Evolutionary conservation across 805 yeast genomes (phyloP), one percentile per base, ranked within the genome.

Genomic region (Kodamaea neixiangensis): DNA sequence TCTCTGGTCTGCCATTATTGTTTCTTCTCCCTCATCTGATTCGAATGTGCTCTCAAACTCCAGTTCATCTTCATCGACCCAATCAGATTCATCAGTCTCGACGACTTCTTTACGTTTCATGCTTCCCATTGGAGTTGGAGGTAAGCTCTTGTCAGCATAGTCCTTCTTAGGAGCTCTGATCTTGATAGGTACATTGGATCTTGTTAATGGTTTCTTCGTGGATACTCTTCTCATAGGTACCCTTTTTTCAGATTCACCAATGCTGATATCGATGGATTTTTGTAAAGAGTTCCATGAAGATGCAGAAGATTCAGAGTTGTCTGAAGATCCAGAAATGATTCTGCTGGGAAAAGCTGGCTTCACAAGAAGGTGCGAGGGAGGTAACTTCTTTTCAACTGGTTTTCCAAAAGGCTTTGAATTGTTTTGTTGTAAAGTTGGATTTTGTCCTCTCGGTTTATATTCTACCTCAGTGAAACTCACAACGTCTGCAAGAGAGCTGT

Each of bases 401-500:
- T 3, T 5, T 25, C 13, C 31, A 25, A 9, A 9, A 9, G 10
- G 11, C 13, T 22, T 22, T 22, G 9, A 22, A 22, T 22, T 22
- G 29, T 10, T 17, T 35, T 13, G 40, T 17, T 35, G 40, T 9
- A 15, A 35, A 15, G 21, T 37, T 37, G 41, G 41, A 9, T 15
- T 37, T 17, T 17, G 41, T 17, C 41, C 41, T 37, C 41, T 37
- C 17, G 15, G 17, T 17, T 42, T 42, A 35, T 42, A 42, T 25
- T 42, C 45, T n/a, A 42, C 35, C 34, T 42, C 15, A 7, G 55
- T 49, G 21, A 59, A 55, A 42, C 60, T 63, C 53, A 64, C 52
- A 18, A 65, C 55, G 40, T 70, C 75, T 1, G 71, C 72, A 14
- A 66, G 56, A 1, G 75, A 64, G 51, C 72, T 68, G 50, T 69